Conservation (phyloP, 129 eudicot species). For the Lactuca saligna region DNA sequence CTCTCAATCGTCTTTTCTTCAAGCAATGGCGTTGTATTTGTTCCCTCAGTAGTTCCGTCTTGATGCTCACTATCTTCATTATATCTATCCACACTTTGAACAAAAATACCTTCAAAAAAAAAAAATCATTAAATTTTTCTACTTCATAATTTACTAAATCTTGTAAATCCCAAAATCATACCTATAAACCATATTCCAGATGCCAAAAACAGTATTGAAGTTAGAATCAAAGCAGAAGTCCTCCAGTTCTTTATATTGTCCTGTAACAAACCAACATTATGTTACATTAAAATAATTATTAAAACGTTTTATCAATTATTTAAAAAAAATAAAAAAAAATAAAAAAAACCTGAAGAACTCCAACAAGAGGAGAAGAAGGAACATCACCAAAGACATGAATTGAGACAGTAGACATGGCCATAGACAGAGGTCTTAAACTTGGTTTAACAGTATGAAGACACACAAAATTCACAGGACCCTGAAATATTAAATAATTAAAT, state of each 20-base stretch:
- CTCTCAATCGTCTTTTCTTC: constrained; percentile 39
- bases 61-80: constrained; percentile 58
- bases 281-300: neutral
- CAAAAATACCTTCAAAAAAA: constrained; percentile 68
- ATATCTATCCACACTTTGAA: constrained; percentile 66
- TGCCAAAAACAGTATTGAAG: constrained; percentile 63
- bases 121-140: neutral
- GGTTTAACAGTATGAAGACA: constrained; percentile 87
- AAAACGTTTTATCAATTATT: neutral
- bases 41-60: constrained; percentile 25
- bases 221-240: constrained; percentile 51
- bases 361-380: constrained; percentile 97
- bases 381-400: constrained; percentile 95
- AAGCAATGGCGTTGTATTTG: constrained; percentile 57
- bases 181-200: constrained; percentile 74
- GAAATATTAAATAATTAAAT: constrained; percentile 9
- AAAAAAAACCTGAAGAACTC: constrained; percentile 73
- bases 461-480: constrained; percentile 95
- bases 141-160: neutral
- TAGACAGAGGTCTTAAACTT: constrained; percentile 82
- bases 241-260: constrained; percentile 73
- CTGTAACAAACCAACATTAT: constrained; percentile 39
- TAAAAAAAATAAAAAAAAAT: neutral
- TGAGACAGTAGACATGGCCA: constrained; percentile 94
- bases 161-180: constrained; percentile 7